Base-by-base conservation (phyloP, 805 yeast genomes). In the Kodamaea lidongshanica region DNA sequence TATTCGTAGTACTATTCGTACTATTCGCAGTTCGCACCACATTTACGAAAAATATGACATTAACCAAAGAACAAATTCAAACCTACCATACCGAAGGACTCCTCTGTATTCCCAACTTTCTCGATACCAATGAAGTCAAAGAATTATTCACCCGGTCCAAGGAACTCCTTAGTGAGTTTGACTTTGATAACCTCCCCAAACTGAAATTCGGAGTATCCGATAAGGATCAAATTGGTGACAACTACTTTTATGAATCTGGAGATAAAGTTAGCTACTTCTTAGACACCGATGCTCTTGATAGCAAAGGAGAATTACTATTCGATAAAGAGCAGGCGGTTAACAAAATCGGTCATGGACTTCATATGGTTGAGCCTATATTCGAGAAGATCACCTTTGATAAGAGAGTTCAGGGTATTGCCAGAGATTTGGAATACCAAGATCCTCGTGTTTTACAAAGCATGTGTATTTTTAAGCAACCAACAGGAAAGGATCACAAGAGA, bases 291-390 rank as follows among this genome's bases (percentile, higher is more conserved):
- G 86, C 89, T 0, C 71, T 81, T 40, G 72, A 73, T 40, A 48
- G 38, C 7, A 34, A 54, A 2, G 81, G 82, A n/a, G 42, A 67
- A 13, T 58, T 81, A 38, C 52, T 50, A 15, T 70, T 60, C 44
- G 72, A 79, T 7, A 64, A 76, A 37, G 68, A 69, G 16, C 55
- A 52, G 37, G 71, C 88, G 1, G 65, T 83, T 46, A 83, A 83
- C 55, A 83, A 83, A 55, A 74, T 83, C 23, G 94, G 92, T 4
- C 94, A 83, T 46, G 85, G 83, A 1, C 51, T 83, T 10, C 94
- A 83, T 45, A 62, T 70, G 46, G 52, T 68, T 19, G 74, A 77
- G 37, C 58, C 61, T 0, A 44, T 50, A n/a, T 83, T 76, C 44
- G 50, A 50, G 13, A 40, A 53, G 7, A 51, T 75, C 15, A 77